Evolutionary conservation across 2,329 filamentous ascomycete genomes (phyloP).

Genomic region (Plenodomus tracheiphilus): DNA sequence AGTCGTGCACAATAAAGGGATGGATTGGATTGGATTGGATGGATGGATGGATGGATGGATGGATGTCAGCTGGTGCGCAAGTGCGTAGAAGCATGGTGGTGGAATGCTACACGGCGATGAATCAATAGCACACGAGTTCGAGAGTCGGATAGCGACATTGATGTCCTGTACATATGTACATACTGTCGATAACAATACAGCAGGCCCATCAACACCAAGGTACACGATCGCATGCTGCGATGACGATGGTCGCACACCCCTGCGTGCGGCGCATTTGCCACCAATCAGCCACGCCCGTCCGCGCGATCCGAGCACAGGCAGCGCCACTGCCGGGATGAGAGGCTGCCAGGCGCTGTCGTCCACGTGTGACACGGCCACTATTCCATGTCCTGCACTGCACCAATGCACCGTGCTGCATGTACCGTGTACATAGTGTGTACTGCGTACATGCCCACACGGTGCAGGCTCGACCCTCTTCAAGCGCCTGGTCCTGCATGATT

Average conservation of each 20-base stretch:
- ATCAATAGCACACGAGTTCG: background rate
- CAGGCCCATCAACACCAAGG: slow-evolving; percentile 4
- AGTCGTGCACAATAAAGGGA: background rate
- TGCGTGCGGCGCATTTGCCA: slow-evolving; percentile 2
- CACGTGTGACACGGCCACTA: slow-evolving; percentile 24
- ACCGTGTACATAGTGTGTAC: no score
- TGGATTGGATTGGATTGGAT: no score
- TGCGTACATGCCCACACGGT: slow-evolving; percentile 9
- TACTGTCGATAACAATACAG: no score
- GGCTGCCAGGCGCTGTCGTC: slow-evolving; percentile 13
- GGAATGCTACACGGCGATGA: background rate
- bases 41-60: no score
- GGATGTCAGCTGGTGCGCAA: background rate
- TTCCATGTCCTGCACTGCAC: no score
- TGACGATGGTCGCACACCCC: slow-evolving; percentile 8
- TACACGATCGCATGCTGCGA: background rate
- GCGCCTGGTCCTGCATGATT: slow-evolving; percentile 11
- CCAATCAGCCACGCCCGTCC: slow-evolving; percentile 8
- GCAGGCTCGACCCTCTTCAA: no score
- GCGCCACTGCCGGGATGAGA: slow-evolving; percentile 11
- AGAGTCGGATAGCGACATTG: background rate
- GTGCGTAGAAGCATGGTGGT: background rate
- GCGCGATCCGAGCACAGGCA: slow-evolving; percentile 1
- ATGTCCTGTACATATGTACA: no score
- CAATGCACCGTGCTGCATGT: no score